Evolutionary conservation across 176 grass and related monocot species (phyloP).

Genomic region (Bromus sterilis): DNA sequence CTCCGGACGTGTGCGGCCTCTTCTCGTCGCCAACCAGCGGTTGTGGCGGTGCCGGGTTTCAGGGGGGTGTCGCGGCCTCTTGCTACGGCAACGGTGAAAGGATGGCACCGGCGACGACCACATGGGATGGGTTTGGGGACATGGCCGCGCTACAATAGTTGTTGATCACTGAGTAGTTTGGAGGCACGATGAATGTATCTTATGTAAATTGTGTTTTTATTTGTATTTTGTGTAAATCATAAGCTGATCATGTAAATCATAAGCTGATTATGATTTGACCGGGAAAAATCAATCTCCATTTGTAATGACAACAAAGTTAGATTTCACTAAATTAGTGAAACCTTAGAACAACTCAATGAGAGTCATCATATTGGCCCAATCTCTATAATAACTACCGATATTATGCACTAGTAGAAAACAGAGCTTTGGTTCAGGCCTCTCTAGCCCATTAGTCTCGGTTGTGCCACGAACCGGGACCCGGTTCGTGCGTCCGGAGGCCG

Average conservation of each 20-base stretch:
- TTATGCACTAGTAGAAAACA: too few relatives aligned
- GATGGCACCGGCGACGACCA: neutral
- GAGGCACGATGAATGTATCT: neutral
- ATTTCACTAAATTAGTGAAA: too few relatives aligned
- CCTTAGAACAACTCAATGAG: too few relatives aligned
- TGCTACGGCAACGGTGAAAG: slow-evolving; percentile 8
- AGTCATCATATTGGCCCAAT: too few relatives aligned
- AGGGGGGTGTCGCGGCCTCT: neutral
- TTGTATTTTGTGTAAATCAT: neutral
- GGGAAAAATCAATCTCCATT: too few relatives aligned
- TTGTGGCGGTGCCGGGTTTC: neutral
- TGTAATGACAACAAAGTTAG: too few relatives aligned
- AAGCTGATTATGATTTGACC: too few relatives aligned
- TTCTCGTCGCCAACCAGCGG: neutral
- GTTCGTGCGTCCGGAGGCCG: too few relatives aligned
- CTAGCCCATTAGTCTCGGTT: too few relatives aligned
- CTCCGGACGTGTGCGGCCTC: slow-evolving; percentile 12
- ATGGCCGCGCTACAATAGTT: neutral
- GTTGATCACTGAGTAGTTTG: neutral
- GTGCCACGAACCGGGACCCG: too few relatives aligned
- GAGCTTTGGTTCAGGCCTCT: too few relatives aligned
- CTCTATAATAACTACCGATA: too few relatives aligned
- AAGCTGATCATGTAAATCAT: neutral
- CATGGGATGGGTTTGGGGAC: slow-evolving; percentile 24
- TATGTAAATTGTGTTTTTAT: neutral